phyloP scores from a whole-genome alignment of 106 monocot species.

The Dendrobium officinale region DNA sequence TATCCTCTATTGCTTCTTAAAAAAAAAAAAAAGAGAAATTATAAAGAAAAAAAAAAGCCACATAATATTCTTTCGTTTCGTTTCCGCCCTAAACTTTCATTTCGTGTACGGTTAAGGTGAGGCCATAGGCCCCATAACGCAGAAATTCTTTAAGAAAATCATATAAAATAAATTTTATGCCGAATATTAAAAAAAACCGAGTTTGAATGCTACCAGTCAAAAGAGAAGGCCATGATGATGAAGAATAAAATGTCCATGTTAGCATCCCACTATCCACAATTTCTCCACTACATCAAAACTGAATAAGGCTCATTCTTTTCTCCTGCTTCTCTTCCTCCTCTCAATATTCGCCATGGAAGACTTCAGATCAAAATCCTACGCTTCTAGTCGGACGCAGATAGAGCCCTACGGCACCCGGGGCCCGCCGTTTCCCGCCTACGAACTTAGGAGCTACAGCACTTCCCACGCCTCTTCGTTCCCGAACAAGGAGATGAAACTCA shows the following conservation, averaged over 20 bases:
- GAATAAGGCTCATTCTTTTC: background rate
- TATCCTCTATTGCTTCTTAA: no score
- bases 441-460: constrained; percentile 41
- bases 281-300: background rate
- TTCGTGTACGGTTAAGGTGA: no score
- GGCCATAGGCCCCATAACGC: no score
- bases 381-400: constrained; percentile 33
- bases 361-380: constrained; percentile 32
- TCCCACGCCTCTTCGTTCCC: constrained; percentile 17
- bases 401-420: constrained; percentile 29
- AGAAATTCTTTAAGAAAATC: no score
- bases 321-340: background rate
- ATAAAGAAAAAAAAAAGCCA: no score
- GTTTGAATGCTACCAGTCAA: background rate
- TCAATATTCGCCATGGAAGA: constrained; percentile 25
- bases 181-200: no score
- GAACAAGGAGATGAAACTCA: constrained; percentile 11
- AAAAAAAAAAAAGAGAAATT: no score
- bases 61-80: no score
- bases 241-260: background rate
- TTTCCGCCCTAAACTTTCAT: no score
- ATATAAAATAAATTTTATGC: no score
- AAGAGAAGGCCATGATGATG: background rate
- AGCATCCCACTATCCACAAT: background rate
- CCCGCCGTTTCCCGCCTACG: constrained; percentile 4